Evolutionary conservation across 495 filamentous ascomycete genomes (phyloP).

Genomic region (Opeltia flavorubescens): DNA sequence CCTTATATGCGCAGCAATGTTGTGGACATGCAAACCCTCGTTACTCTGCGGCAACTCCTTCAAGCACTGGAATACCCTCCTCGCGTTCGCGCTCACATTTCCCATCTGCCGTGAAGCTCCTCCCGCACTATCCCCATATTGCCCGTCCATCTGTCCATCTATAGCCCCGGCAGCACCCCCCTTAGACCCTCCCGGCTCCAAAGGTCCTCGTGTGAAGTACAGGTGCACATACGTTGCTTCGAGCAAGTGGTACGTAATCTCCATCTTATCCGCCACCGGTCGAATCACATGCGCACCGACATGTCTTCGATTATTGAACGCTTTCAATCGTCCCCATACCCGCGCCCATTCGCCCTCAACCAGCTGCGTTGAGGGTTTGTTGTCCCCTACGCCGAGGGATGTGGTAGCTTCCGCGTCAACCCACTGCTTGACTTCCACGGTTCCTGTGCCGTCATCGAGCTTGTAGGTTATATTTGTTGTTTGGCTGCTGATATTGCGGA

Average conservation of each 20-base stretch:
- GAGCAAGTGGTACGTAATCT: constrained; percentile 77
- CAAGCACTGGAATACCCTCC: constrained; percentile 54
- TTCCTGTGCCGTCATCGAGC: constrained; percentile 87
- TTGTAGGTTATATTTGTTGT: constrained; percentile 83
- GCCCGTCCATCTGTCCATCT: constrained; percentile 3
- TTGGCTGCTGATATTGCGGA: constrained; percentile 74
- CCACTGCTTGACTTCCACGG: constrained; percentile 89
- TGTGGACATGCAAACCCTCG: constrained; percentile 67
- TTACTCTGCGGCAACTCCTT: constrained; percentile 48
- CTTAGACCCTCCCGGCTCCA: constrained; percentile 25
- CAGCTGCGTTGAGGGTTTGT: constrained; percentile 30
- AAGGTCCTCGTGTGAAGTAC: constrained; percentile 65
- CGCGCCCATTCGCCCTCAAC: constrained; percentile 64
- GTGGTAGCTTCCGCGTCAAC: constrained; percentile 48
- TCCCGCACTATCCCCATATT: constrained; percentile 5
- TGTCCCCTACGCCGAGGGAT: constrained; percentile 35
- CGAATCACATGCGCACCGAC: constrained; percentile 70
- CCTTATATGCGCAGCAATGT: constrained; percentile 48
- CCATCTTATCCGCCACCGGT: constrained; percentile 71
- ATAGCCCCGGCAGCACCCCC: too few species aligned
- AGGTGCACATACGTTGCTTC: constrained; percentile 81
- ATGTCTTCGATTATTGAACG: constrained; percentile 64
- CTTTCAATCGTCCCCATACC: constrained; percentile 65
- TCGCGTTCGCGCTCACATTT: constrained; percentile 39
- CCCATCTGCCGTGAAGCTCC: constrained; percentile 25